phyloP scores from a whole-genome alignment of 495 filamentous ascomycete genomes.

The Neurospora sp. region DNA sequence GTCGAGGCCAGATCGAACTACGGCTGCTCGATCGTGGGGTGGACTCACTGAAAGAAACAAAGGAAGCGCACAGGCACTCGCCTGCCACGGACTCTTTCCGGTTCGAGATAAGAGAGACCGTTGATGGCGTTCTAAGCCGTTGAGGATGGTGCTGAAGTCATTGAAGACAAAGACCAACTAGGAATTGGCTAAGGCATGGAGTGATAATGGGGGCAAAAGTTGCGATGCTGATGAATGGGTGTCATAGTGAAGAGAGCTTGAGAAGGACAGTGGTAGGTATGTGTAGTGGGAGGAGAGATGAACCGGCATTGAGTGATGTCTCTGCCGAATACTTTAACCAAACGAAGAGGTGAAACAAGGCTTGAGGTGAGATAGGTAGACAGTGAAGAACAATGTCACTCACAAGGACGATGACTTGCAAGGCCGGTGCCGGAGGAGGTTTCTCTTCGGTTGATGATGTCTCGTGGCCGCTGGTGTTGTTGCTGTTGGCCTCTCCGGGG shows the following conservation, averaged over 20 bases:
- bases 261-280: not conserved
- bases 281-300: not conserved
- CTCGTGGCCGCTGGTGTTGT: slow-evolving; percentile 7
- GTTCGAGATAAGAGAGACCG: not conserved
- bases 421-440: slow-evolving; percentile 35
- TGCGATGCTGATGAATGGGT: not conserved
- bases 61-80: not conserved
- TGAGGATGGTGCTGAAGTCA: not conserved
- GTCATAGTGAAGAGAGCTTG: not conserved
- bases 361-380: not conserved
- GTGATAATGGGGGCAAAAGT: not conserved
- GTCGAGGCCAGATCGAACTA: not conserved
- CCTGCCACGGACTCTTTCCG: not conserved
- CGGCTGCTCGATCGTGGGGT: not conserved
- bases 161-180: not conserved
- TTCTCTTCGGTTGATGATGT: slow-evolving; percentile 7
- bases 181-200: not conserved
- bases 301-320: not conserved
- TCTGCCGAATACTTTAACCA: not conserved
- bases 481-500: slow-evolving; percentile 3
- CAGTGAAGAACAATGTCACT: slow-evolving; percentile 24
- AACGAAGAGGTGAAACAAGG: not conserved
- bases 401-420: slow-evolving; percentile 76
- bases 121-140: not conserved
- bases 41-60: not conserved